Conservation (phyloP, 2,329 filamentous ascomycete genomes). For the Metarhizium rileyi region DNA sequence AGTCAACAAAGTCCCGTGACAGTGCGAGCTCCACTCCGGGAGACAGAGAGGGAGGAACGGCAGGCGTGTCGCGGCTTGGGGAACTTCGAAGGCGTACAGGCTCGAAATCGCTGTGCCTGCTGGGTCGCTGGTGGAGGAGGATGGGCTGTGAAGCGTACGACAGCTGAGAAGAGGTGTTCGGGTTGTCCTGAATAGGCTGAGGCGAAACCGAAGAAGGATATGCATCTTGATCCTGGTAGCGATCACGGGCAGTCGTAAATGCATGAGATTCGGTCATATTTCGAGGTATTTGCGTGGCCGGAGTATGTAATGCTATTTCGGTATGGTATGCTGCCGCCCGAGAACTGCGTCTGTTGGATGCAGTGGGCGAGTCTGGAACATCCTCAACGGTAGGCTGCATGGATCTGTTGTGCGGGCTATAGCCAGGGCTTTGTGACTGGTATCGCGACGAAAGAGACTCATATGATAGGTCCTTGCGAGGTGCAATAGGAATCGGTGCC, state of each 20-base stretch:
- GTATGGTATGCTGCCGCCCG: constrained; percentile 19
- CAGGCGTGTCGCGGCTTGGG: constrained; percentile 31
- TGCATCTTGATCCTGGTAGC: constrained; percentile 13
- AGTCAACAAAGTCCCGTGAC: constrained; percentile 46
- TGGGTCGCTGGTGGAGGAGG: constrained; percentile 21
- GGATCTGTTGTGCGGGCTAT: constrained; percentile 36
- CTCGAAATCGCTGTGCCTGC: constrained; percentile 27
- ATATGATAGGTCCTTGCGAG: constrained; percentile 23
- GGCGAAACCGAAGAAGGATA: constrained; percentile 19
- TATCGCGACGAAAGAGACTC: constrained; percentile 32
- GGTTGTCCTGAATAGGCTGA: constrained; percentile 24
- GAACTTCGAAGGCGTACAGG: constrained; percentile 21
- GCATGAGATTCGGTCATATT: constrained; percentile 15
- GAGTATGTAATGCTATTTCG: constrained; percentile 29
- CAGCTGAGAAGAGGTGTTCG: constrained; percentile 19
- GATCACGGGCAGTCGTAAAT: constrained; percentile 7
- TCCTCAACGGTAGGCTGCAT: constrained; percentile 58
- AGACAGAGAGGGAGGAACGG: constrained; percentile 47
- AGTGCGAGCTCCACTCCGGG: constrained; percentile 50
- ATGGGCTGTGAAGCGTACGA: constrained; percentile 19
- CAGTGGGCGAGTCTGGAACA: constrained; percentile 42
- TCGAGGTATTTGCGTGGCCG: constrained; percentile 30
- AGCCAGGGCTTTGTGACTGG: constrained; percentile 39
- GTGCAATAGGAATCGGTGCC: constrained; percentile 18
- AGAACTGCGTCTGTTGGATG: constrained; percentile 15